Evolutionary conservation across 768 basidiomycete genomes (phyloP), one percentile per base, ranked within the genome.

Genomic region (Dictyophora rubrovolvata): DNA sequence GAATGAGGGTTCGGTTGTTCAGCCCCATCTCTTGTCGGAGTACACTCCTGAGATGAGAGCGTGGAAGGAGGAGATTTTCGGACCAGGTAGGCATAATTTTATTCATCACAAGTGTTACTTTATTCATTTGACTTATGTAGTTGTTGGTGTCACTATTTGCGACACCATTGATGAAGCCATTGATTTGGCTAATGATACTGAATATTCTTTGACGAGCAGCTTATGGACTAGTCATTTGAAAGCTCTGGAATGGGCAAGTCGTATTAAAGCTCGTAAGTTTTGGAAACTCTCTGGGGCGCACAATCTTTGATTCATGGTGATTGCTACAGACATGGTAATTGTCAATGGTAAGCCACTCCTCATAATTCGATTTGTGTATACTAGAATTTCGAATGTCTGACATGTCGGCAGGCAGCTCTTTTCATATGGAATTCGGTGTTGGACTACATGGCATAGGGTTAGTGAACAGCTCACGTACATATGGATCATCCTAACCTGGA

Each of bases 41-140:
- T 76, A 80, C 42, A 76, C 70, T 59, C 75, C 74, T 0, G 80
- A 75, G 9, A 81, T 78, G 73, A 65, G 70, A 23, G 57, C 80
- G 11, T 84, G 81, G 81, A 74, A 81, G 21, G 65, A 73, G 42
- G 86, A 87, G 68, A 75, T 77, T 1, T 86, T 86, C 66, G 83
- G 82, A 0, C 84, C 81, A 48, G 79, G 80, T 79, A 28, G 21
- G 5, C 42, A 36, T 48, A 52, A 35, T 37, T 9, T 23, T 51
- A 14, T 34, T 11, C 12, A 28, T 28, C 28, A 7, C 28, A 46
- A 14, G 10, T 8, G 28, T 36, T 1, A 7, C 28, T 11, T 16
- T 42, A 5, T 14, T n/a, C 42, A 14, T 42, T 4, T n/a, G 4
- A 14, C 42, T 42, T 12, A 14, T 23, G 11, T 65, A 75, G 77